Evolutionary conservation across 768 basidiomycete genomes (phyloP).

Genomic region (Xerocomus brunneocitrinus): DNA sequence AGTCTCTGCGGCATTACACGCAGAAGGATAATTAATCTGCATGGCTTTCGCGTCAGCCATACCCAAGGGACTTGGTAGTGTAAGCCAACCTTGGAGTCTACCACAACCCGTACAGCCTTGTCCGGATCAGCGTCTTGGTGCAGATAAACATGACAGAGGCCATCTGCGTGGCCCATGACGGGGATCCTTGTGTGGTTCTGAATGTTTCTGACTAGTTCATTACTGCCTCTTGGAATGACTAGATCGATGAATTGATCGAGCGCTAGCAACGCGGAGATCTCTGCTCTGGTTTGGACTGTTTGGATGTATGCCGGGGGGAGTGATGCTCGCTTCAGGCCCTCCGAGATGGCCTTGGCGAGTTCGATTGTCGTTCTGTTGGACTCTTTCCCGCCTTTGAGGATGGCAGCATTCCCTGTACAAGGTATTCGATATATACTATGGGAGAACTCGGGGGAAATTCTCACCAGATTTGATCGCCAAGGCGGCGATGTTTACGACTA

Average conservation of each 20-base stretch:
- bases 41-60: constrained; percentile 1
- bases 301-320: constrained; percentile 84
- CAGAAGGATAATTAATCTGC: constrained; percentile 91
- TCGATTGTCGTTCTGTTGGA: constrained; percentile 75
- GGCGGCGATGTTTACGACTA: constrained; percentile 94
- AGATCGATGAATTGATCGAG: constrained; percentile 94
- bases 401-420: constrained; percentile 84
- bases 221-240: constrained; percentile 95
- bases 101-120: constrained; percentile 76
- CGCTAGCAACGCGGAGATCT: constrained; percentile 81
- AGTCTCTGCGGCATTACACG: constrained; percentile 91
- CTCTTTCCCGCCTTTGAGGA: constrained; percentile 96
- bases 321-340: constrained; percentile 66
- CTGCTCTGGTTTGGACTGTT: constrained; percentile 83
- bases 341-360: constrained; percentile 74
- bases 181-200: constrained; percentile 89
- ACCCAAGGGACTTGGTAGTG: background rate
- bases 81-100: constrained; percentile 82
- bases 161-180: constrained; percentile 99
- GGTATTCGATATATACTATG: background rate
- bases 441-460: constrained; percentile 17
- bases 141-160: constrained; percentile 85
- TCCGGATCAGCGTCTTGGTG: constrained; percentile 75
- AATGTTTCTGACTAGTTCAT: constrained; percentile 81
- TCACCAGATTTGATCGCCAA: constrained; percentile 94